Percentiles rank a stretch among this genome's conserved stretches.
Evolutionary conservation across 2,329 filamentous ascomycete genomes (phyloP).

Genomic region (Phaeosphaeriaceae sp.): DNA sequence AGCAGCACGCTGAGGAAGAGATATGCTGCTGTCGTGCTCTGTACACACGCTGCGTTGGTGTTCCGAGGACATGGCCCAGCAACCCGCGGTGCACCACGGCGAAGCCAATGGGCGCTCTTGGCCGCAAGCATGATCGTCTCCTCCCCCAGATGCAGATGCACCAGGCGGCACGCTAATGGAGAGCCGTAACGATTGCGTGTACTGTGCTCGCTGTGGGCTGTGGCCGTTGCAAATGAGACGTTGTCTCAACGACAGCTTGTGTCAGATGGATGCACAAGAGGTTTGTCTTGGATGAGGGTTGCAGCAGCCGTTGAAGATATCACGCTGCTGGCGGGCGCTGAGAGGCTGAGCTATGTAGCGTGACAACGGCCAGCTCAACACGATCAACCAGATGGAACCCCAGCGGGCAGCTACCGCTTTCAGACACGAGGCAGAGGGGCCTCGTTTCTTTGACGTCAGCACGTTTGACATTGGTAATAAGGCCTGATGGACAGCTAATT

Average conservation of each 20-base stretch:
- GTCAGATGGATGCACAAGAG: background rate
- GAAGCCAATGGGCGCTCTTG: background rate
- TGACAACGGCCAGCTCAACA: background rate
- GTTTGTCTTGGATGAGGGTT: constrained; percentile 1
- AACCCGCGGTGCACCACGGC: background rate
- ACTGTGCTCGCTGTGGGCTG: background rate
- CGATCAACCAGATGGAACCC: constrained; percentile 5
- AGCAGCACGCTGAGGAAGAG: background rate
- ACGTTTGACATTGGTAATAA: background rate
- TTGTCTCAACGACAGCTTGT: background rate
- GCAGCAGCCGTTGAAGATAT: background rate
- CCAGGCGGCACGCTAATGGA: constrained; percentile 15
- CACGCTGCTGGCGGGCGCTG: background rate
- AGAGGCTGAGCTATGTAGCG: constrained; percentile 1
- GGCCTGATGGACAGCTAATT: constrained; percentile 1
- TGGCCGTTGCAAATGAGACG: background rate
- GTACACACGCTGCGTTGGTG: background rate
- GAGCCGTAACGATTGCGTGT: constrained; percentile 33
- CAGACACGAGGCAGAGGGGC: constrained; percentile 9
- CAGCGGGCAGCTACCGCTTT: constrained; percentile 6
- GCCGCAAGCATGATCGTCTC: background rate
- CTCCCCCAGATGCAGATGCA: background rate
- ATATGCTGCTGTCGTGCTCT: background rate
- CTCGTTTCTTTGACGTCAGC: constrained; percentile 23
- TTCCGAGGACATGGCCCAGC: background rate